Evolutionary conservation across 1,139 yeast species (phyloP).

Genomic region (Hanseniaspora uvarum): DNA sequence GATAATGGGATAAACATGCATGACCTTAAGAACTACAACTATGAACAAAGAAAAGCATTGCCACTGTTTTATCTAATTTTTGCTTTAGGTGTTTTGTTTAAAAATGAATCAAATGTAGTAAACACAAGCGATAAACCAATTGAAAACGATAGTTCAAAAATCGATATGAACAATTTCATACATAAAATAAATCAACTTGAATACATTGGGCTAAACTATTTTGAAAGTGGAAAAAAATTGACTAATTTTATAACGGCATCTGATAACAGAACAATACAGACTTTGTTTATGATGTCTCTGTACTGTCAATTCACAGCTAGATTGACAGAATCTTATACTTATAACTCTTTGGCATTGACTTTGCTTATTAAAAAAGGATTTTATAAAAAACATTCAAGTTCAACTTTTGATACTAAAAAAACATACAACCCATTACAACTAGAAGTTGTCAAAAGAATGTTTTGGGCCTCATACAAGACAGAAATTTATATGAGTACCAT

Average conservation of each 20-base stretch:
- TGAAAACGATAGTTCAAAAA: conserved; percentile 24
- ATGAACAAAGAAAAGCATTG: conserved; percentile 62
- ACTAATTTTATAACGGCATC: conserved; percentile 58
- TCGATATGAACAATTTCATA: conserved; percentile 31
- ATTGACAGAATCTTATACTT: conserved; percentile 76
- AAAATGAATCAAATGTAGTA: conserved; percentile 26
- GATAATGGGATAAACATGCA: background rate
- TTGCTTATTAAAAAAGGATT: conserved; percentile 76
- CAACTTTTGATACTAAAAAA: conserved; percentile 24
- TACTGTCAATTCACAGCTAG: conserved; percentile 83
- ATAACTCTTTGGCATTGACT: conserved; percentile 76
- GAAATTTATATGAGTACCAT: conserved; percentile 81
- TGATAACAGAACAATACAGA: conserved; percentile 59
- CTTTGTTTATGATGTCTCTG: conserved; percentile 56
- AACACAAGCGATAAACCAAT: conserved; percentile 22
- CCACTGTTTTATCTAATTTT: conserved; percentile 67
- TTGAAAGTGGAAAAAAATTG: conserved; percentile 68
- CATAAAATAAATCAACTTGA: conserved; percentile 40
- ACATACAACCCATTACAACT: conserved; percentile 60
- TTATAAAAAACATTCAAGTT: conserved; percentile 47
- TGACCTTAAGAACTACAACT: conserved; percentile 43
- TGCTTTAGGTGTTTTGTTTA: conserved; percentile 68
- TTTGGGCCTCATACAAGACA: conserved; percentile 83
- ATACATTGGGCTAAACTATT: conserved; percentile 75
- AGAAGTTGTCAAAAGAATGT: conserved; percentile 72